Evolutionary conservation across 2,329 filamentous ascomycete genomes (phyloP), one percentile per base, ranked within the genome.

Genomic region (Stagonosporopsis tanaceti): DNA sequence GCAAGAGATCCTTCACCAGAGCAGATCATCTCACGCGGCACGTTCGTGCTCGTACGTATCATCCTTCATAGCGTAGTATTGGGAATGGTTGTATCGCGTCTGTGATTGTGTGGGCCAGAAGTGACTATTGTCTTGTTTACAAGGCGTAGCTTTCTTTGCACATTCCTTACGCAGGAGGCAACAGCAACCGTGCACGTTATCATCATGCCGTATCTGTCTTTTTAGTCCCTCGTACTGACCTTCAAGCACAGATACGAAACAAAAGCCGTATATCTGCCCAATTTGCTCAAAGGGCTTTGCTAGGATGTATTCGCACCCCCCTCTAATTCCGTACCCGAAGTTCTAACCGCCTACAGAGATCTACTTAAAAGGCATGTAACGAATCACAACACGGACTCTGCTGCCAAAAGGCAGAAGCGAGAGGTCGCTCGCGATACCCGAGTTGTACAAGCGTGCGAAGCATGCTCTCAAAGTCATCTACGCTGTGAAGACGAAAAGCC

Each of bases 401-500:
- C 64, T 20, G 69, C 65, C 48, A 71, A 72, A 55, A 63, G 67
- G 22, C 64, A 67, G 32, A 68, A 63, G 34, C 60, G 58, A 38
- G 66, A 67, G 17, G 70, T 65, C n/a, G 55, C 66, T 24, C 71
- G 70, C 22, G 61, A 69, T 14, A 69, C 63, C 32, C 57, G 70
- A 39, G 71, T 72, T 17, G 63, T 72, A 7, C 81, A 84, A 66
- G 82, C 82, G 1, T 85, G 82, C 59, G 81, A 81, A 56, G 76
- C 80, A 5, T 84, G 82, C 59, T 82, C 82, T 22, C 75, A 78
- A 22, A 78, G 81, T 2, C 82, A 85, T 63, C 72, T 85, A 20
- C 81, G 82, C 64, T 85, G 82, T 59, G 81, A 84, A 58, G 82
- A 85, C 60, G 76, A 80, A 42, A 84, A 84, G 69, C 82, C 82